Base-by-base conservation (phyloP, 257 asterid species). In the Handroanthus guayacan region DNA sequence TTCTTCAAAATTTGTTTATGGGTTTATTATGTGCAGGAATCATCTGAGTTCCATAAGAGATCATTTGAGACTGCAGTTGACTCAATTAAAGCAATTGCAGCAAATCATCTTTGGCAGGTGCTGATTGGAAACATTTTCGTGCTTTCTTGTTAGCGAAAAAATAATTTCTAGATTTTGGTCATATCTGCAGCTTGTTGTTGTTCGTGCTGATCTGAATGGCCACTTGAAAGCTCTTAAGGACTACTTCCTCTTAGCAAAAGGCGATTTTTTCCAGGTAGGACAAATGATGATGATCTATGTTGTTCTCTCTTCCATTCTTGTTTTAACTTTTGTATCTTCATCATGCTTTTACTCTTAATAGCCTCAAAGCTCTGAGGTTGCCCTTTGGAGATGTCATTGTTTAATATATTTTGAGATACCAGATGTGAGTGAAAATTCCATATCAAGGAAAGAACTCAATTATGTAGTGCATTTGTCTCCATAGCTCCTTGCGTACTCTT, bases 61-160 rank as follows among this genome's bases (percentile, higher is more conserved):
- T 91, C 96, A 58, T 95, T 93, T 84, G 98, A 95, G 84, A 89
- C 84, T 69, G 91, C 92, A 0, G 80, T 95, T 66, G 90, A 88
- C 87, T 84, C 97, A 68, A 93, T 93, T 48, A 92, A 89, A 81
- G 85, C 91, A n/a, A 92, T 95, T 86, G 97, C 99, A 61, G 99
- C 98, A 16, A 90, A 89, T 87, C 97, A 89, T 87, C 99, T 95
- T 84, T 93, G 99, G 98, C 97, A 95, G 99, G 98, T 92, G 69
- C 62, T 67, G 62, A 68, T 56, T 79, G 78, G 68, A 62, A 82
- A 71, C 52, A 54, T 38, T 78, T 78, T 80, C 17, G 54, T 17
- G 41, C 58, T 61, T 76, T 71, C 18, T 60, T 71, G 69, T 78
- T 76, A 66, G 70, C 71, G 38, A 67, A 62, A 61, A 68, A 67